Percentiles rank a stretch among this genome's conserved stretches.
Conservation (phyloP, 2,329 filamentous ascomycete genomes). For the Parafenestella ontariensis region DNA sequence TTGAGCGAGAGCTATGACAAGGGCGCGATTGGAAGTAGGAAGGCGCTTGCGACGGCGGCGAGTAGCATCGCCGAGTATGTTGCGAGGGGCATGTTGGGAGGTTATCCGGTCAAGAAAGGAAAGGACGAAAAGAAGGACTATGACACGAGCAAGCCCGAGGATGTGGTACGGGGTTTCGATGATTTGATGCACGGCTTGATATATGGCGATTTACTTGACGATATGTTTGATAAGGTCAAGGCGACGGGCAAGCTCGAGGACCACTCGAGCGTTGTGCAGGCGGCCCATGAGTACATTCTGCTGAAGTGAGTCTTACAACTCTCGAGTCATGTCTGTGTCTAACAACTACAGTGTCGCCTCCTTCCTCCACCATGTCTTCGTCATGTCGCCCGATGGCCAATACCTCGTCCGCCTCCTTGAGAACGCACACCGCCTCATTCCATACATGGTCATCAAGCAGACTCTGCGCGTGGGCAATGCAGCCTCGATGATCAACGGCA, state of each 20-base stretch:
- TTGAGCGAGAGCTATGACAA: slow-evolving; percentile 85
- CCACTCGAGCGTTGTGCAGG: slow-evolving; percentile 68
- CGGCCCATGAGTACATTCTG: slow-evolving; percentile 71
- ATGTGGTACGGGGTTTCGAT: slow-evolving; percentile 70
- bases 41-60: slow-evolving; percentile 75
- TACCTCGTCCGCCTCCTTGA: slow-evolving; percentile 75
- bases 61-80: slow-evolving; percentile 74
- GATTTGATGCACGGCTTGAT: slow-evolving; percentile 71
- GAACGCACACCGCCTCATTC: slow-evolving; percentile 73
- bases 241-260: slow-evolving; percentile 69
- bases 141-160: slow-evolving; percentile 64
- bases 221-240: slow-evolving; percentile 67
- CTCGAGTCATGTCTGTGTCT: neutral
- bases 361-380: slow-evolving; percentile 75
- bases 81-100: slow-evolving; percentile 70
- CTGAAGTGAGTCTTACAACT: slow-evolving; percentile 65
- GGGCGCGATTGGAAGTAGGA: slow-evolving; percentile 74
- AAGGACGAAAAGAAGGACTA: slow-evolving; percentile 55
- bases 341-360: slow-evolving; percentile 67
- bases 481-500: slow-evolving; percentile 79
- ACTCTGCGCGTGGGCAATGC: slow-evolving; percentile 79
- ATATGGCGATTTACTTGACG: slow-evolving; percentile 71
- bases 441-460: slow-evolving; percentile 75
- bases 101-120: slow-evolving; percentile 56
- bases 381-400: slow-evolving; percentile 76